phyloP scores from a whole-genome alignment of 1,139 yeast genomes.

The Lodderomyces margitis region DNA sequence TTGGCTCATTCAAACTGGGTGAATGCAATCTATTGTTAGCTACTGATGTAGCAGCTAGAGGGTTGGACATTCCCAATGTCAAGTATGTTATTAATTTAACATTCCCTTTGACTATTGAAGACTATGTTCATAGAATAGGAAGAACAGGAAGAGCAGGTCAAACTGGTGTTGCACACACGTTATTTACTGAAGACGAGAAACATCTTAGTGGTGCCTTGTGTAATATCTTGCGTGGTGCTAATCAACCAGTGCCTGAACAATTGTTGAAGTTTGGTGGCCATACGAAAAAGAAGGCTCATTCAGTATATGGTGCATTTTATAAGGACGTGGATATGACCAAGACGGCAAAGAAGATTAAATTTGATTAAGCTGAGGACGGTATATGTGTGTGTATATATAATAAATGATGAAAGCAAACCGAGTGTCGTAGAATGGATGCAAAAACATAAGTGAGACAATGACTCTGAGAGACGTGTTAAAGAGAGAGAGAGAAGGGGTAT shows the following conservation, averaged over 20 bases:
- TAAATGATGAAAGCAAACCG: no score
- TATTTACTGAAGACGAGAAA: conserved; percentile 95
- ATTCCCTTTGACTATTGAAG: conserved; percentile 96
- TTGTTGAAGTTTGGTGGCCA: conserved; percentile 94
- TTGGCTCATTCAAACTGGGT: conserved; percentile 83
- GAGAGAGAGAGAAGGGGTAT: no score
- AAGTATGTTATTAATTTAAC: conserved; percentile 94
- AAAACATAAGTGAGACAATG: neutral
- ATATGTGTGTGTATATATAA: no score
- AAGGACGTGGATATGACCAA: conserved; percentile 85
- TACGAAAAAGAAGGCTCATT: conserved; percentile 94
- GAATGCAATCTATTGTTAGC: conserved; percentile 77
- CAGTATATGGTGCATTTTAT: conserved; percentile 94
- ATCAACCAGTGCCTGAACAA: conserved; percentile 96
- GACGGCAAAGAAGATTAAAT: conserved; percentile 90
- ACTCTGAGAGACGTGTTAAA: no score
- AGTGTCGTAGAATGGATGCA: neutral
- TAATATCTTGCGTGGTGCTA: conserved; percentile 89
- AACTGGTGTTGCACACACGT: conserved; percentile 89
- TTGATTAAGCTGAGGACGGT: conserved; percentile 44
- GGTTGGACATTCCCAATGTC: conserved; percentile 96
- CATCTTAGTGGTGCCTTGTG: conserved; percentile 94
- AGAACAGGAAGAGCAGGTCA: conserved; percentile 99
- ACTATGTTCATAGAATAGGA: conserved; percentile 96
- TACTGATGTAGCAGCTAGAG: conserved; percentile 99